Base-by-base conservation (phyloP, 352 stramenopile genomes). In the Globisporangium cederbergense region DNA sequence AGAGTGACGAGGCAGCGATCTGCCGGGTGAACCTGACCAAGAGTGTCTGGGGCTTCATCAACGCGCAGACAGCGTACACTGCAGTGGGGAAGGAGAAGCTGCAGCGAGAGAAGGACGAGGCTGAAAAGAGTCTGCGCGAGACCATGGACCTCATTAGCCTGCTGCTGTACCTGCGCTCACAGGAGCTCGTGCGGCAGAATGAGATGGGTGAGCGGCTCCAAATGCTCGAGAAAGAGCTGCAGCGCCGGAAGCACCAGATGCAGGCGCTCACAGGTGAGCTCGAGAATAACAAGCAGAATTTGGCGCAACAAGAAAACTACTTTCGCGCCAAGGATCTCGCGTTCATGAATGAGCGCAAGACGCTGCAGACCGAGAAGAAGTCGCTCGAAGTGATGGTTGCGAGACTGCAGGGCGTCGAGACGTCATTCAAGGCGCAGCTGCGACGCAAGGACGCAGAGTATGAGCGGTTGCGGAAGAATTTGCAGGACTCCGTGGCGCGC, bases 381-480 rank as follows among this genome's bases (percentile, higher is more conserved):
- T 47, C 77, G 14, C 71, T 91, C 25, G 83, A 94, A 56, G 77
- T 90, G 4, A 77, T 83, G 50, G 57, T 69, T 16, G 57, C 56
- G 38, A 43, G 78, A 38, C 60, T 94, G 57, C 83, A 92, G 67
- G 83, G 85, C 8, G 76, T 90, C 6, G 83, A 92, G 65, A 89
- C 82, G 32, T 79, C 78, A 8, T 92, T 78, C 61, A 92, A 91
- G 52, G 78, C 86, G 4, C 82, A 94, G 52, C 36, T 94, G 58
- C 75, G 83, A 25, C 77, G 76, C 42, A 91, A 91, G 60, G 86
- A 94, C 64, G 73, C 84, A 38, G 79, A 91, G 40, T 92, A 93
- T 67, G 79, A 89, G 58, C 75, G 86, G 5, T 64, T 94, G 13
- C 75, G 78, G 46, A 92, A 92, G 68, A 87, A 54, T 52, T 61